A percentile compares a stretch with the other conserved stretches of the same genome.
Evolutionary conservation across 2,329 filamentous ascomycete species (phyloP).

Genomic region (Aspergillus piperis): DNA sequence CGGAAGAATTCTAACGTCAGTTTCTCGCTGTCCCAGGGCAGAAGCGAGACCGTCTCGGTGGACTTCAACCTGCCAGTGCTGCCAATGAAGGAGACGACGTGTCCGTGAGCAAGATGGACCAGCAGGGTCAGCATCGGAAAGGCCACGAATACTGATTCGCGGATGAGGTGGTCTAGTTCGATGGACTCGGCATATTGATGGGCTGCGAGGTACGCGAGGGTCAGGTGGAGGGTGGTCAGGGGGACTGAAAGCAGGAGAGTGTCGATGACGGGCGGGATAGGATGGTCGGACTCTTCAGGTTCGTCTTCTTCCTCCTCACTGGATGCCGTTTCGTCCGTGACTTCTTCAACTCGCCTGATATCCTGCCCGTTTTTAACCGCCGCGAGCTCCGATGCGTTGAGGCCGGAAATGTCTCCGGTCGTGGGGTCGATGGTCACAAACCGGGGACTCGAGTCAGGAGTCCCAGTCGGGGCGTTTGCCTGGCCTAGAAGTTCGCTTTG

Average conservation of each 20-base stretch:
- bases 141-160: conserved; percentile 40
- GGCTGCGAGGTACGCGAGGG: conserved; percentile 47
- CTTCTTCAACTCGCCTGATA: neutral
- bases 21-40: conserved; percentile 30
- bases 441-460: conserved; percentile 15
- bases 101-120: conserved; percentile 49
- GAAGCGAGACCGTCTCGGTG: conserved; percentile 22
- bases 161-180: conserved; percentile 32
- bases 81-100: conserved; percentile 39
- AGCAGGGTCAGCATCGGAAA: conserved; percentile 47
- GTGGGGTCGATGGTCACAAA: conserved; percentile 38
- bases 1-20: conserved; percentile 30
- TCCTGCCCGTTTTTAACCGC: conserved; percentile 16
- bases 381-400: conserved; percentile 28
- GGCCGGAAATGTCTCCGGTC: conserved; percentile 20
- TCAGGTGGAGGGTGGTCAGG: conserved; percentile 48
- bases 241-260: conserved; percentile 47
- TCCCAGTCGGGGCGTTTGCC: conserved; percentile 8
- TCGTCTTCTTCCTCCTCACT: neutral
- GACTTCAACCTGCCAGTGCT: conserved; percentile 1
- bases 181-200: conserved; percentile 49
- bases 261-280: conserved; percentile 44
- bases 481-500: conserved; percentile 36
- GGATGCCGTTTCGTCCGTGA: conserved; percentile 3
- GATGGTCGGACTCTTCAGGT: conserved; percentile 15